Conservation (phyloP, 257 asterid genomes). For the Voacanga thouarsii region DNA sequence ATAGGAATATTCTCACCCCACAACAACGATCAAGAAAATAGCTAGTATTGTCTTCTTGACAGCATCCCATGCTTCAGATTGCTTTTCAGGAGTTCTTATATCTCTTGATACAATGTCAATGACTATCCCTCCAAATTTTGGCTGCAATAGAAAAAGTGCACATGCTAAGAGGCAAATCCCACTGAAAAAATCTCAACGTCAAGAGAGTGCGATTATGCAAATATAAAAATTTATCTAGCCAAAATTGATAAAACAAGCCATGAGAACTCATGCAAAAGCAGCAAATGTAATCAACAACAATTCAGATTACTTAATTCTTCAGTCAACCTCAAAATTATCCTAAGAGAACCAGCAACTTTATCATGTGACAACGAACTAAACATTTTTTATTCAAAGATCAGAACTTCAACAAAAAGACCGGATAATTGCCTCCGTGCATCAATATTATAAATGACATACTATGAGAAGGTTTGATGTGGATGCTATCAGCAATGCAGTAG, state of each 20-base stretch:
- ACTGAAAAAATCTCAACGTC: background rate
- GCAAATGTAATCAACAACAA: background rate
- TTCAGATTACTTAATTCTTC: background rate
- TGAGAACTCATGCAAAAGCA: background rate
- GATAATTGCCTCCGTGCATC: background rate
- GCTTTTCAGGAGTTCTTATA: conserved; percentile 30
- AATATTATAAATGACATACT: conserved; percentile 18
- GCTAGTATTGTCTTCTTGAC: conserved; percentile 39
- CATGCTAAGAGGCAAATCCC: conserved; percentile 3
- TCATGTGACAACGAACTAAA: background rate
- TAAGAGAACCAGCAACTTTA: background rate
- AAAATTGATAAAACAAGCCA: background rate
- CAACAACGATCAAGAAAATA: conserved; percentile 29
- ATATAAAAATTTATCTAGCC: background rate
- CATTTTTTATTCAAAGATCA: background rate
- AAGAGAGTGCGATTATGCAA: background rate
- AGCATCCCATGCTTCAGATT: conserved; percentile 34
- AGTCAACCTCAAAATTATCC: background rate
- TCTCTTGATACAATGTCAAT: conserved; percentile 48
- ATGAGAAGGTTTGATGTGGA: conserved; percentile 41
- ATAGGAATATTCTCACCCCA: conserved; percentile 34
- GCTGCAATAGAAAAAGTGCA: conserved; percentile 26
- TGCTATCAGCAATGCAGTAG: conserved; percentile 45
- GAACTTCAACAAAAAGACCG: background rate
- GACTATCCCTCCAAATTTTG: conserved; percentile 46